These are phyloP conservation scores for Tylopilus plumbeoviolaceoides DNA, from an alignment of 768 basidiomycete species.

Conservation along the genomic window DNA sequence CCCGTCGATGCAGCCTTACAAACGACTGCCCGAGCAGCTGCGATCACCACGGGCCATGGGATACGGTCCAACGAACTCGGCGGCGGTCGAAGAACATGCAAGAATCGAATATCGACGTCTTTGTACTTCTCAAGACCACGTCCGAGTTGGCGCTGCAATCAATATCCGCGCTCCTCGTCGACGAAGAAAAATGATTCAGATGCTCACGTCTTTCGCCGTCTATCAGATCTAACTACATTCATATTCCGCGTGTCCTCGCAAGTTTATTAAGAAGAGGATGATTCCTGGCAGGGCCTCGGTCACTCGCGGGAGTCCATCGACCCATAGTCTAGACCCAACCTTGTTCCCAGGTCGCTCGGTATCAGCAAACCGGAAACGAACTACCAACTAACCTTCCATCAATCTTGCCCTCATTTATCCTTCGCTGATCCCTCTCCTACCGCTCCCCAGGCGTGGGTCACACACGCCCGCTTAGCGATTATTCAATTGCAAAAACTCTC, in stretches of 20 bases:
- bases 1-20: background rate
- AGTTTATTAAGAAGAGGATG: background rate
- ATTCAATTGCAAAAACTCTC: slow-evolving; percentile 8
- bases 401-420: background rate
- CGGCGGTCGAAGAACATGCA: slow-evolving; percentile 7
- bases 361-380: no score
- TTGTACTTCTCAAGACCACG: background rate
- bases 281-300: background rate
- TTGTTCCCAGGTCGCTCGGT: background rate
- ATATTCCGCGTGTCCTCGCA: background rate
- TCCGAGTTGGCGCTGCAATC: background rate
- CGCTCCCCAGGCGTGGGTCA: slow-evolving; percentile 1
- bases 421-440: slow-evolving; percentile 8
- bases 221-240: slow-evolving; percentile 2
- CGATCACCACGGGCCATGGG: slow-evolving; percentile 14
- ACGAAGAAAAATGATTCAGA: background rate
- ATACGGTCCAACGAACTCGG: slow-evolving; percentile 9
- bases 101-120: background rate
- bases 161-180: slow-evolving; percentile 17
- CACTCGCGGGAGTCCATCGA: slow-evolving; percentile 1
- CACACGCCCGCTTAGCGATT: slow-evolving; percentile 1
- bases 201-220: background rate
- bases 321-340: background rate
- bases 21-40: background rate
- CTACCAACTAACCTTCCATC: background rate